Conservation (phyloP, 257 asterid species). For the Catharanthus roseus region DNA sequence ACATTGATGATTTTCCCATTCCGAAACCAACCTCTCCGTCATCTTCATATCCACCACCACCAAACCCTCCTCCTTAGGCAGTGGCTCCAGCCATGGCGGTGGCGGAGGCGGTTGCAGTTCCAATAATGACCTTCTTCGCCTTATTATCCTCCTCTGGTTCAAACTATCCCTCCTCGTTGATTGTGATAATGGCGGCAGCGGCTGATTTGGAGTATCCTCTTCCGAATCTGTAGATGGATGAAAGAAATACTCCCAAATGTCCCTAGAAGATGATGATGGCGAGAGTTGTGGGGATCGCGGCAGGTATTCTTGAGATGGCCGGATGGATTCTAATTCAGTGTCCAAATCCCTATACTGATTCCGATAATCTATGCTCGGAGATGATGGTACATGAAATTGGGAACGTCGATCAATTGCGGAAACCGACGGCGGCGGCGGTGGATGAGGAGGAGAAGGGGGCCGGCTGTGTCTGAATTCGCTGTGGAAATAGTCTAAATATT, state of each 20-base stretch:
- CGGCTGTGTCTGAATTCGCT: not conserved
- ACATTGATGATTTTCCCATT: constrained; percentile 1
- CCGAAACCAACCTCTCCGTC: not conserved
- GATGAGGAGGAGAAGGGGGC: not conserved
- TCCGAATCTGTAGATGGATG: not conserved
- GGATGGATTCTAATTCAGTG: not conserved
- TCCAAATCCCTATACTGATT: no score
- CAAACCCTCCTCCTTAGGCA: not conserved
- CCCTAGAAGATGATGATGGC: not conserved
- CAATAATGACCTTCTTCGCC: not conserved
- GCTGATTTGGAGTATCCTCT: not conserved
- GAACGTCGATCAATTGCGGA: not conserved
- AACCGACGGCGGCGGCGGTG: not conserved
- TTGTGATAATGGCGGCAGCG: not conserved
- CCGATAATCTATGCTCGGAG: not conserved
- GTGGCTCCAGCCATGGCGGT: not conserved
- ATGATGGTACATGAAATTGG: not conserved
- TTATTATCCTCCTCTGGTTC: not conserved
- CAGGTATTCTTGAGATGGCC: no score
- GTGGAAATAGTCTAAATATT: no score
- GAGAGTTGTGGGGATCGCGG: not conserved
- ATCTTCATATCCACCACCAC: not conserved
- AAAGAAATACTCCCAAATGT: not conserved
- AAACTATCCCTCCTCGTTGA: not conserved
- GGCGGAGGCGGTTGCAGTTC: not conserved